These are phyloP conservation scores for Apophysomyces trapeziformis DNA, from an alignment of 371 early-diverging fungal species.

Conservation along the genomic window DNA sequence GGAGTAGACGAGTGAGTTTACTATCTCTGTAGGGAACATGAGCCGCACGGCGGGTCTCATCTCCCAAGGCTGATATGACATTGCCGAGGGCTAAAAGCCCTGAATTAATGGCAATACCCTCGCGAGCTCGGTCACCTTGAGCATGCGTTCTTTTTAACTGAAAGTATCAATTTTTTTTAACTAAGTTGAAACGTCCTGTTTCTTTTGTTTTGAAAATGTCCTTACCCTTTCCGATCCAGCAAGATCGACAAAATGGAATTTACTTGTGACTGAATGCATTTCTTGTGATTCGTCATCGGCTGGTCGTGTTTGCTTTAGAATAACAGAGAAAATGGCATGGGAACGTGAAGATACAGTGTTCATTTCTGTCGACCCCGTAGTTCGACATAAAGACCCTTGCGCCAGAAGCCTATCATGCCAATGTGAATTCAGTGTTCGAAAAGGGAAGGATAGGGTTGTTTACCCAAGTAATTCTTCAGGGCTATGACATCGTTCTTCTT, in stretches of 20 bases:
- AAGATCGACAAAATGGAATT: conserved; percentile 97
- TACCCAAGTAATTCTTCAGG: conserved; percentile 80
- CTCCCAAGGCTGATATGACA: conserved; percentile 97
- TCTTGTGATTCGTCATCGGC: conserved; percentile 10
- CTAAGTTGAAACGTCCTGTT: too few species aligned
- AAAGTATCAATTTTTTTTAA: too few species aligned
- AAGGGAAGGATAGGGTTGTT: neutral
- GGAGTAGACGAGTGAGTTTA: conserved; percentile 97
- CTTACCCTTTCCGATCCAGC: conserved; percentile 79
- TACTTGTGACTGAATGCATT: conserved; percentile 45
- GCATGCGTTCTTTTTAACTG: conserved; percentile 93
- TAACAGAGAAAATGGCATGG: conserved; percentile 98
- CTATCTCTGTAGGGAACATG: conserved; percentile 97
- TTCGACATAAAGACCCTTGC: conserved; percentile 85
- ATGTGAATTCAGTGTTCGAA: conserved; percentile 1
- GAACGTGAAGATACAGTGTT: conserved; percentile 97
- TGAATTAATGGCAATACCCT: conserved; percentile 97
- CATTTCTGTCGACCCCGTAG: conserved; percentile 98
- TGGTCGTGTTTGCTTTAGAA: conserved; percentile 62
- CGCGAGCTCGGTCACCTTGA: conserved; percentile 93
- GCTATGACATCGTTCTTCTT: conserved; percentile 75
- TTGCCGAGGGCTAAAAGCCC: conserved; percentile 98
- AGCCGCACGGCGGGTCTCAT: conserved; percentile 68
- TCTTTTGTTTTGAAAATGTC: too few species aligned
- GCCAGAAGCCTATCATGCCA: conserved; percentile 45